Base-by-base conservation (phyloP, 176 grass and related monocot genomes). In the Carex parvula region DNA sequence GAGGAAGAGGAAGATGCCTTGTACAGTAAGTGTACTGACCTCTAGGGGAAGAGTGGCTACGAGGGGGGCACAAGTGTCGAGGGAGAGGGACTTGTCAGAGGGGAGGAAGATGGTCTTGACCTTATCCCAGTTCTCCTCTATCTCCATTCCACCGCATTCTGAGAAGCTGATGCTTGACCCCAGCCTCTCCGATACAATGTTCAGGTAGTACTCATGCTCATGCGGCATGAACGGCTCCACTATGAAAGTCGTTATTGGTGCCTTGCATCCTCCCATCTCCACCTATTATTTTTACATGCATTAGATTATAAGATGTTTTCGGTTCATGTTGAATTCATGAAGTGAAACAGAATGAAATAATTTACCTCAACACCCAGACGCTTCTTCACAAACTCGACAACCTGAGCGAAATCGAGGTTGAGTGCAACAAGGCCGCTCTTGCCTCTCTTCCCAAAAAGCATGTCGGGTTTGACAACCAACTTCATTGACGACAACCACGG, bases 41-140 rank as follows among this genome's bases (percentile, higher is more conserved):
- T 98, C 93, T 73, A 99, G 85, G 26, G 96, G 96, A 46, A 99
- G 91, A 56, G 93, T 93, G n/a, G 96, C 91, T 52, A 99, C 91
- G 74, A 99, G 80, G 8, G 96, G 89, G 77, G 96, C 93, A 30
- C 89, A 95, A 22, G 87, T 85, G 16, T 99, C 91, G 26, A 84
- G 85, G 68, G 91, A 91, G 89, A 99, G 81, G 83, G 85, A 33
- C 71, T 99, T 99, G 77, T 95, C 93, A 15, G 89, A 74, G 39
- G 93, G 88, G 64, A 99, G 89, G 82, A 90, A 95, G 15, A 99
- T 87, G 0, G 89, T 95, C 83, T 95, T 99, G 64, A 99, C 96
- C 87, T 99, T 99, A 59, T 99, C 96, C 96, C 96, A 99, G 76
- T 99, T 99, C 77, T 95, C 96, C 82, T 99, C 96, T 13, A 99